Evolutionary conservation across 176 grass and related monocot genomes (phyloP).

Genomic region (maize (Zea mays)): DNA sequence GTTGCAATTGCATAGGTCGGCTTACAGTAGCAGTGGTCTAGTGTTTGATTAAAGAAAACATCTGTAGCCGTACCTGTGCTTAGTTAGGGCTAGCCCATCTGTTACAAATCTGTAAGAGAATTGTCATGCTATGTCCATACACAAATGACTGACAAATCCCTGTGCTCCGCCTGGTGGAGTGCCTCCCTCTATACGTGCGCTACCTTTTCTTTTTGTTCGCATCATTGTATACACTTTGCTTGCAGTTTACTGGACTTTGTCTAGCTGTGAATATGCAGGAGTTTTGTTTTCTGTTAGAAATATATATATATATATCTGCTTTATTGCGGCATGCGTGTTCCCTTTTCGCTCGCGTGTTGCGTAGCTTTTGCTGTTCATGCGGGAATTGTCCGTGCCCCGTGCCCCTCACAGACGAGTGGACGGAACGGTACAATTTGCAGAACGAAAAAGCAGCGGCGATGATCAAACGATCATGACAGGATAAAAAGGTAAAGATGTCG

Average conservation of each 20-base stretch:
- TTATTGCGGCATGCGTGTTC: background rate
- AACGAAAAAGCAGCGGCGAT: constrained; percentile 1
- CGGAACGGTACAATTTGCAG: constrained; percentile 1
- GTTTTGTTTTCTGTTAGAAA: background rate
- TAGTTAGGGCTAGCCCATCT: background rate
- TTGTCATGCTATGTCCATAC: background rate
- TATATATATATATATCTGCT: background rate
- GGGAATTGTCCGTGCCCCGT: background rate
- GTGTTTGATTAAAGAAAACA: background rate
- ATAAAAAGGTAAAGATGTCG: background rate
- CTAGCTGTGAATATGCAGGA: background rate
- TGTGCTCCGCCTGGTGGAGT: background rate
- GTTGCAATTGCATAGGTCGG: background rate
- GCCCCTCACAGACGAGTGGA: constrained; percentile 7
- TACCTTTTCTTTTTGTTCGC: background rate
- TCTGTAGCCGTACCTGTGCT: background rate
- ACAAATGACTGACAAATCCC: background rate
- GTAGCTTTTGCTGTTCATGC: background rate
- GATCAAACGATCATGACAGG: constrained; percentile 10
- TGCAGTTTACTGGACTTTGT: constrained; percentile 14
- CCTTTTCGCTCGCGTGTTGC: background rate
- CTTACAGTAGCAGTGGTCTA: background rate
- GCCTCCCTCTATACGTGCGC: background rate
- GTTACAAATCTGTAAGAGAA: background rate
- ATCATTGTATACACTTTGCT: constrained; percentile 10